These are phyloP conservation scores for Thalassiosira oceanica DNA, from an alignment of 352 stramenopile species.

Conservation along the genomic window DNA sequence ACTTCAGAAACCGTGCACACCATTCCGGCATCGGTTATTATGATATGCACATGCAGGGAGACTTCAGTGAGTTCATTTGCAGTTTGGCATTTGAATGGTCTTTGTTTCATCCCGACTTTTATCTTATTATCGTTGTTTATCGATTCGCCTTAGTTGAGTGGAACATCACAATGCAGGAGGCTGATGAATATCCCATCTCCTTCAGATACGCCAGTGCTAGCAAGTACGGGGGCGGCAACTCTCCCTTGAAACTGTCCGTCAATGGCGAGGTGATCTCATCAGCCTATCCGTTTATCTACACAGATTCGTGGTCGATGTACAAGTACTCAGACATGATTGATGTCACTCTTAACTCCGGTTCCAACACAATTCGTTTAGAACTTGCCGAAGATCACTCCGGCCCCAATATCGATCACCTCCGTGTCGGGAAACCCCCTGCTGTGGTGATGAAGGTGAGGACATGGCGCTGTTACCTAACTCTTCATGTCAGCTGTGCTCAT, in stretches of 20 bases:
- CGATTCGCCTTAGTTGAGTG: too few relatives aligned
- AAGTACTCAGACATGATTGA: constrained; percentile 48
- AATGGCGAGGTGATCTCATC: constrained; percentile 26
- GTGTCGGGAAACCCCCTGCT: constrained; percentile 41
- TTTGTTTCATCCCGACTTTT: too few relatives aligned
- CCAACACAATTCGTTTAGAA: constrained; percentile 47
- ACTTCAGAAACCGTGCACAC: too few relatives aligned
- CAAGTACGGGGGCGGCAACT: constrained; percentile 25
- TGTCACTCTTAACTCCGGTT: constrained; percentile 25
- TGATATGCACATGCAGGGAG: constrained; percentile 22
- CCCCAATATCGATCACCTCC: constrained; percentile 59
- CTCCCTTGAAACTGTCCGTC: constrained; percentile 26
- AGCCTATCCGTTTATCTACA: constrained; percentile 35
- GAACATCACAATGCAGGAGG: constrained; percentile 17
- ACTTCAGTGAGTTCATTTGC: constrained; percentile 43
- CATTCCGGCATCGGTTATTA: constrained; percentile 46
- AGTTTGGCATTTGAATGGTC: too few relatives aligned
- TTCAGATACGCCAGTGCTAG: constrained; percentile 37
- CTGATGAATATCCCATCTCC: constrained; percentile 33
- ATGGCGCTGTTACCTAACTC: too few relatives aligned
- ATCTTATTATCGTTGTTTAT: too few relatives aligned
- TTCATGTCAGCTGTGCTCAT: too few relatives aligned
- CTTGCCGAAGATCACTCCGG: constrained; percentile 30
- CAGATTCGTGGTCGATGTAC: constrained; percentile 30
- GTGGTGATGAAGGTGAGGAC: too few relatives aligned